phyloP scores from a whole-genome alignment of 129 eudicot genomes.

The Escallonia rubra region DNA sequence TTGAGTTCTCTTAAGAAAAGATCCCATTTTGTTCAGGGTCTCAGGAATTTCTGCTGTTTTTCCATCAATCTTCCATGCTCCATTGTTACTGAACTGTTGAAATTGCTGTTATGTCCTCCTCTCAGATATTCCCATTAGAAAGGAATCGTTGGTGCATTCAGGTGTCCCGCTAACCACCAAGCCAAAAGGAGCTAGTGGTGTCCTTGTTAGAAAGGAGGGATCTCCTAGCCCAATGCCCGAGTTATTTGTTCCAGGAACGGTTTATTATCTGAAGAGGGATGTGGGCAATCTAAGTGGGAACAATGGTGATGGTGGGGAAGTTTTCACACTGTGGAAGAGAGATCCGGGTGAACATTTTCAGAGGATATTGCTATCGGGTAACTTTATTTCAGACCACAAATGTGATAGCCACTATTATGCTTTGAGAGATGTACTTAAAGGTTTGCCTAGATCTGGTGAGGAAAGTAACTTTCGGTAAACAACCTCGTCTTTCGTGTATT shows the following conservation, averaged over 20 bases:
- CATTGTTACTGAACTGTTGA: too few species aligned
- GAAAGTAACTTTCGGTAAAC: slow-evolving; percentile 13
- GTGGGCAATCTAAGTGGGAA: slow-evolving; percentile 22
- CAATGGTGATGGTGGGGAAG: slow-evolving; percentile 19
- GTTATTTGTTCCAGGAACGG: slow-evolving; percentile 75
- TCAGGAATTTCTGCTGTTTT: too few species aligned
- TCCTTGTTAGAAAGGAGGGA: slow-evolving; percentile 23
- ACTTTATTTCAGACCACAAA: slow-evolving; percentile 74
- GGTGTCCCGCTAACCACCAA: slow-evolving; percentile 17
- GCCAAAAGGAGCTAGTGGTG: slow-evolving; percentile 16
- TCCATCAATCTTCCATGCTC: too few species aligned
- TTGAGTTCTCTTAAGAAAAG: too few species aligned
- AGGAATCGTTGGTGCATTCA: slow-evolving; percentile 32
- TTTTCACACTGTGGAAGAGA: slow-evolving; percentile 76
- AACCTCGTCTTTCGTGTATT: too few species aligned
- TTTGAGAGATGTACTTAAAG: slow-evolving; percentile 81
- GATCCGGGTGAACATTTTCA: slow-evolving; percentile 74
- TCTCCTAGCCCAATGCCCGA: slow-evolving; percentile 23
- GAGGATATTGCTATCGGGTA: slow-evolving; percentile 64
- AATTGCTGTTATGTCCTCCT: too few species aligned
- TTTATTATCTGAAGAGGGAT: slow-evolving; percentile 72
- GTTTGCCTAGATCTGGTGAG: slow-evolving; percentile 44
- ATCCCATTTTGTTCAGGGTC: too few species aligned
- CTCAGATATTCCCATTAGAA: slow-evolving; percentile 43
- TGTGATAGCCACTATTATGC: slow-evolving; percentile 90